A percentile compares a stretch with the other conserved stretches of the same genome.
These are phyloP conservation scores for Acanthamoeba royreba DNA, from an alignment of 208 protist species.

Conservation along the genomic window DNA sequence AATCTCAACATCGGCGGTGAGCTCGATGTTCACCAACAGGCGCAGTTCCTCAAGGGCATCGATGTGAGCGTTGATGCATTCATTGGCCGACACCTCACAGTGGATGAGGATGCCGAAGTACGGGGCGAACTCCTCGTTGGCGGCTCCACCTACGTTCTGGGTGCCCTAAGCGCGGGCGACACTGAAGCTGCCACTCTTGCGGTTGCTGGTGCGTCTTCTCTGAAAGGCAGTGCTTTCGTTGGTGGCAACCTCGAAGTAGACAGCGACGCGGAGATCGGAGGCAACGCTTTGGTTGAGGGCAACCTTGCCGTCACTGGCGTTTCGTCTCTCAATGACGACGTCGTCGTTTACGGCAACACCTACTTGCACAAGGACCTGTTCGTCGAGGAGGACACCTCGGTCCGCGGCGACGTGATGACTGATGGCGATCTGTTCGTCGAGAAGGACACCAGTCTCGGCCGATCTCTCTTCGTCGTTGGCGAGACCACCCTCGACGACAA, in stretches of 20 bases:
- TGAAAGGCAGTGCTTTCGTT: neutral
- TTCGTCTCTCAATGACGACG: neutral
- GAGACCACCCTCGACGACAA: too few species aligned
- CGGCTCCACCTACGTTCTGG: neutral
- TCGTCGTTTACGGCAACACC: neutral
- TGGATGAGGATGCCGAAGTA: constrained; percentile 15
- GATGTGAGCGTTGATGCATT: neutral
- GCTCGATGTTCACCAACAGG: neutral
- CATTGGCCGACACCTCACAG: neutral
- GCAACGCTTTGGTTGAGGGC: neutral
- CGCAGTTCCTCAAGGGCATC: neutral
- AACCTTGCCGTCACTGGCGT: neutral
- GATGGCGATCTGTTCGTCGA: neutral
- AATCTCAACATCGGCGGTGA: constrained; percentile 12
- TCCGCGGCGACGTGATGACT: neutral
- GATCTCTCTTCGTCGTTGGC: too few species aligned
- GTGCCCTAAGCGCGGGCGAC: neutral
- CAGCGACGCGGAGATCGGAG: too few species aligned
- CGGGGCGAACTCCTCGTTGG: neutral
- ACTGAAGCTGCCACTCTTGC: too few species aligned
- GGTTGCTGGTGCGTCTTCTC: neutral
- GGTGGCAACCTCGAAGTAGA: too few species aligned
- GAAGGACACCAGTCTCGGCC: too few species aligned
- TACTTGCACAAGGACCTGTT: neutral
- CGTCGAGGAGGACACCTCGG: neutral